Evolutionary conservation across 1,139 yeast genomes (phyloP).

Genomic region (Candida sp.): DNA sequence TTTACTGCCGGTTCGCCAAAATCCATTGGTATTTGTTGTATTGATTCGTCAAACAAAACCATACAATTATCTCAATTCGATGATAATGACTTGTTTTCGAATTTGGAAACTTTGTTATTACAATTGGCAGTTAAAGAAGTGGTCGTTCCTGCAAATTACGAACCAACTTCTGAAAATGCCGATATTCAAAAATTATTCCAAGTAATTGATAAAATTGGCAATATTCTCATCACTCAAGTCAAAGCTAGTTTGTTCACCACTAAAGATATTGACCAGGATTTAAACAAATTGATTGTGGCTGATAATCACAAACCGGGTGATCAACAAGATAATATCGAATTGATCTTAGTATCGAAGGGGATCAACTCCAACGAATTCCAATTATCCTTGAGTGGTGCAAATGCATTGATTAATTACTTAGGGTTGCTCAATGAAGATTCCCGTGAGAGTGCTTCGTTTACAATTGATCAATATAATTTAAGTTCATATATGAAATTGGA

Average conservation of each 20-base stretch:
- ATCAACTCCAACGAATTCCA: conserved; percentile 32
- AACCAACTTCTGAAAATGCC: conserved; percentile 28
- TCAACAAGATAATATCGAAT: conserved; percentile 32
- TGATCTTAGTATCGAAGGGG: conserved; percentile 62
- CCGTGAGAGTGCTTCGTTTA: conserved; percentile 32
- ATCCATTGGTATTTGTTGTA: conserved; percentile 72
- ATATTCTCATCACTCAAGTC: conserved; percentile 62
- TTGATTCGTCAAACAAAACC: conserved; percentile 66
- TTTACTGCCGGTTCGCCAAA: conserved; percentile 41
- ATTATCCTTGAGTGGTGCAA: conserved; percentile 46
- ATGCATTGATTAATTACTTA: conserved; percentile 64
- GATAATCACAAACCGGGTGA: conserved; percentile 19
- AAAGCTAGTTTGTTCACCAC: conserved; percentile 54
- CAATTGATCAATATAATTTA: conserved; percentile 65
- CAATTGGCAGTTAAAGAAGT: conserved; percentile 91
- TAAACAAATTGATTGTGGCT: conserved; percentile 56
- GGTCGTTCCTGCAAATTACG: conserved; percentile 50
- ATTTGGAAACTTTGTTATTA: conserved; percentile 78
- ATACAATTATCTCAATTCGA: conserved; percentile 77
- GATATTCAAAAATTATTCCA: conserved; percentile 52
- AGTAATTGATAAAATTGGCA: conserved; percentile 71
- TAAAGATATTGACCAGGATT: conserved; percentile 71
- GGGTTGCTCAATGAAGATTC: conserved; percentile 53
- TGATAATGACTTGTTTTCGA: conserved; percentile 85
- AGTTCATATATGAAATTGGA: conserved; percentile 84